Conservation (phyloP, 164 flowering plant species). For the Tetracentron sinense region DNA sequence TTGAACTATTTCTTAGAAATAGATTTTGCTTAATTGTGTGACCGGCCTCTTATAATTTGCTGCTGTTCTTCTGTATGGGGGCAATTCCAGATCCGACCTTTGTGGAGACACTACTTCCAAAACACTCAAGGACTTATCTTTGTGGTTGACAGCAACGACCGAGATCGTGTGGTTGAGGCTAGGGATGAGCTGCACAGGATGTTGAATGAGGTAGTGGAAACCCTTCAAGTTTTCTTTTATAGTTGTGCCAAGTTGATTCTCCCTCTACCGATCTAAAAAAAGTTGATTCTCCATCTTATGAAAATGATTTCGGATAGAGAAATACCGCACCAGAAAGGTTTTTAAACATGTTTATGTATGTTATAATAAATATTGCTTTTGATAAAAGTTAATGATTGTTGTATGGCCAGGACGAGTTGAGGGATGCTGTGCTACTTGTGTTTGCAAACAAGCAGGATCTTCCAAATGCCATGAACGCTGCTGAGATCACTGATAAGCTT, state of each 20-base stretch:
- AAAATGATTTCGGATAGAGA: not conserved
- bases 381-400: not conserved
- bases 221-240: not conserved
- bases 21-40: too few relatives aligned
- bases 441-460: constrained; percentile 71
- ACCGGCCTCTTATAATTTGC: too few relatives aligned
- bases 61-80: constrained; percentile 9
- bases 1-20: too few relatives aligned
- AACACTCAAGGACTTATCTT: too few relatives aligned
- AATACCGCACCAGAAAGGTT: too few relatives aligned
- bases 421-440: constrained; percentile 59
- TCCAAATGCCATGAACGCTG: constrained; percentile 68
- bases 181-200: constrained; percentile 53
- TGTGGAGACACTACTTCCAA: too few relatives aligned
- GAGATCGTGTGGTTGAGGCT: too few relatives aligned
- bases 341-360: not conserved
- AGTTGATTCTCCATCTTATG: too few relatives aligned
- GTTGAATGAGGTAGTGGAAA: constrained; percentile 48
- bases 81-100: too few relatives aligned
- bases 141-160: too few relatives aligned
- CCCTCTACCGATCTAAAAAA: not conserved
- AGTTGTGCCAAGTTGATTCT: not conserved
- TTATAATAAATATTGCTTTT: too few relatives aligned
- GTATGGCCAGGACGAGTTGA: constrained; percentile 43
- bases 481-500: constrained; percentile 64